Percentiles rank a stretch among this genome's conserved stretches.
Evolutionary conservation across 208 protist species (phyloP).

Genomic region (Leishmania braziliensis): DNA sequence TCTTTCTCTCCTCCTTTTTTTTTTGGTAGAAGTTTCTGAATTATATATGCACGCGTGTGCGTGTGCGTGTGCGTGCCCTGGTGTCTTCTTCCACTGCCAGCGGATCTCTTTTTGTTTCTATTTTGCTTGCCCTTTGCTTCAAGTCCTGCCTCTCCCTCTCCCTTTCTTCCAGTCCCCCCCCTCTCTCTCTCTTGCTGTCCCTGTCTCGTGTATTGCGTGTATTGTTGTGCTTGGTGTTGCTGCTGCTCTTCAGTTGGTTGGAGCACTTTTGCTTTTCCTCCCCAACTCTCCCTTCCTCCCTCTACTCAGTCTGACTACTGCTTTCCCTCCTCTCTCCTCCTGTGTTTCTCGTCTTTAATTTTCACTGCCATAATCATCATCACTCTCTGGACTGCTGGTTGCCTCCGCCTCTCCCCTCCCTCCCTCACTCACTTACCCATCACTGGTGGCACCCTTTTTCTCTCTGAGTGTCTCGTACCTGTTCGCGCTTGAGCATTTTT

Average conservation of each 20-base stretch:
- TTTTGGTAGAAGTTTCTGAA: background rate
- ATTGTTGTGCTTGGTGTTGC: background rate
- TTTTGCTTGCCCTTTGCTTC: no score
- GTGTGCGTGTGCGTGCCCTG: background rate
- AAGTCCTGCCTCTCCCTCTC: no score
- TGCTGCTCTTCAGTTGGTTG: background rate
- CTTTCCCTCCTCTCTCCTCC: background rate
- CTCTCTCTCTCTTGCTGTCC: no score
- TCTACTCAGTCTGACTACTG: background rate
- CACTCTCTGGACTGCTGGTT: no score
- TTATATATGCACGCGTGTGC: background rate
- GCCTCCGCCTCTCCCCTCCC: background rate
- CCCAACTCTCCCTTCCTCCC: background rate
- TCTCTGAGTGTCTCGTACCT: background rate
- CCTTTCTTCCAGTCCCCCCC: no score
- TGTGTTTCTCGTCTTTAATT: background rate
- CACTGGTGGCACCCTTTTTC: background rate
- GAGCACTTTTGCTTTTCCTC: background rate
- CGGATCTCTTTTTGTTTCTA: background rate
- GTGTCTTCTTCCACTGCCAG: background rate
- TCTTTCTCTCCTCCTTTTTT: background rate
- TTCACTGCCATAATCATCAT: background rate
- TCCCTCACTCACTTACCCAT: background rate
- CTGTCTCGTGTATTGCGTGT: background rate
- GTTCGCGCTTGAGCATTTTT: background rate